Evolutionary conservation across 441 rosid species (phyloP).

Genomic region (Pelargonium citronellum): DNA sequence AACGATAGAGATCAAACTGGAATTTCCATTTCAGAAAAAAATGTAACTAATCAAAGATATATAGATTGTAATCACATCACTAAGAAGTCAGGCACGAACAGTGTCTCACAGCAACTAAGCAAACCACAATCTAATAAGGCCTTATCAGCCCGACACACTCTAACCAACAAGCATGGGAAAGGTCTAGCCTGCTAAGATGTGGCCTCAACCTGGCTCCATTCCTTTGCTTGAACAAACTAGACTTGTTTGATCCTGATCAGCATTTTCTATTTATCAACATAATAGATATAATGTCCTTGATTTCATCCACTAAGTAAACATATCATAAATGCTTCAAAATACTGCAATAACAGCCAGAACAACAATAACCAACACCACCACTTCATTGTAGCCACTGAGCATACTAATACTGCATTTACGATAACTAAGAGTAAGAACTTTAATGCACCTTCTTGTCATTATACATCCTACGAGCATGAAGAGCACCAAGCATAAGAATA

Average conservation of each 20-base stretch:
- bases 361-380: neutral
- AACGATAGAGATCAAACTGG: neutral
- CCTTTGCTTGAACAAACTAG: neutral
- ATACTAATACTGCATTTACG: neutral
- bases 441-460: slow-evolving; percentile 69
- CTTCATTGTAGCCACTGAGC: neutral
- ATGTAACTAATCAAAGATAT: neutral
- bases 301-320: neutral
- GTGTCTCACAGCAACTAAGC: neutral
- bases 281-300: neutral
- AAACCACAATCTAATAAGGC: neutral
- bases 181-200: neutral
- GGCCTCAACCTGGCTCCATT: neutral
- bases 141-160: neutral
- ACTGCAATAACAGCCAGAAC: slow-evolving; percentile 5
- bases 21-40: neutral
- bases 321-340: neutral
- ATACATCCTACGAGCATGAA: slow-evolving; percentile 84
- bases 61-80: neutral
- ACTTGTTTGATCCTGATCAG: neutral
- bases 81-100: neutral
- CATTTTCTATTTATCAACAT: slow-evolving; percentile 2
- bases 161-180: neutral
- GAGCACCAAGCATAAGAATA: slow-evolving; percentile 89
- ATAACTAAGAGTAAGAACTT: neutral